phyloP scores from a whole-genome alignment of 2,329 filamentous ascomycete species.

The Didymella arachidicola region DNA sequence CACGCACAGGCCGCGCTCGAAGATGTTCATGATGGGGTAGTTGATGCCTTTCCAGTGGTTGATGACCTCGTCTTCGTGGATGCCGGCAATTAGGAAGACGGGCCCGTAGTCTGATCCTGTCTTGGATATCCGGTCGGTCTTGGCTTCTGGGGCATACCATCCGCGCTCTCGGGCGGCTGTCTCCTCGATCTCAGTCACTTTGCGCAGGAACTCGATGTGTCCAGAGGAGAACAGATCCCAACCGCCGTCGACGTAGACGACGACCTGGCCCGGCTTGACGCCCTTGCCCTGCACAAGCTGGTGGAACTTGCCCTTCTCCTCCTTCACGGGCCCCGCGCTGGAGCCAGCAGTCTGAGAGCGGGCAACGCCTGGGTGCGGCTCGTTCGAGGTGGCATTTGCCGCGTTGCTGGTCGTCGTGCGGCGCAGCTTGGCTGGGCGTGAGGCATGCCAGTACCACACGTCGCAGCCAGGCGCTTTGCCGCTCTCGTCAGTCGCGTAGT shows the following conservation, averaged over 20 bases:
- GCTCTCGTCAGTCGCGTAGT: conserved; percentile 88
- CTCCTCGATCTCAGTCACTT: conserved; percentile 77
- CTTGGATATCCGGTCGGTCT: conserved; percentile 68
- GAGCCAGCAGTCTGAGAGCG: conserved; percentile 51
- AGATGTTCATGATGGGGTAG: conserved; percentile 99
- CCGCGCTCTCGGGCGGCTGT: conserved; percentile 70
- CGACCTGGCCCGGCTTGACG: conserved; percentile 77
- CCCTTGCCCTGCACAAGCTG: conserved; percentile 74
- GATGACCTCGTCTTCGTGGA: conserved; percentile 94
- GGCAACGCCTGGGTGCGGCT: conserved; percentile 30
- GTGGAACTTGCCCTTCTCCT: conserved; percentile 71
- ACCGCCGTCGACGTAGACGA: conserved; percentile 95
- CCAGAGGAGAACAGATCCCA: conserved; percentile 97
- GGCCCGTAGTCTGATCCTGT: conserved; percentile 78
- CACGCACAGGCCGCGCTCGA: conserved; percentile 93
- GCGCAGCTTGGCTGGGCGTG: conserved; percentile 52
- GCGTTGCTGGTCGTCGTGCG: conserved; percentile 43
- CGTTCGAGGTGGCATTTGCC: conserved; percentile 14
- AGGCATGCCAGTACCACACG: conserved; percentile 82
- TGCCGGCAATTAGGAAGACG: conserved; percentile 87
- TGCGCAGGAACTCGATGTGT: conserved; percentile 91
- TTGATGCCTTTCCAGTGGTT: conserved; percentile 97
- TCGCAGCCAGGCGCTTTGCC: conserved; percentile 80
- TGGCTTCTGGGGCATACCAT: conserved; percentile 75
- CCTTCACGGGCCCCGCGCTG: conserved; percentile 48